Base-by-base conservation (phyloP, 2,329 filamentous ascomycete genomes). In the Drechslera avenae region DNA sequence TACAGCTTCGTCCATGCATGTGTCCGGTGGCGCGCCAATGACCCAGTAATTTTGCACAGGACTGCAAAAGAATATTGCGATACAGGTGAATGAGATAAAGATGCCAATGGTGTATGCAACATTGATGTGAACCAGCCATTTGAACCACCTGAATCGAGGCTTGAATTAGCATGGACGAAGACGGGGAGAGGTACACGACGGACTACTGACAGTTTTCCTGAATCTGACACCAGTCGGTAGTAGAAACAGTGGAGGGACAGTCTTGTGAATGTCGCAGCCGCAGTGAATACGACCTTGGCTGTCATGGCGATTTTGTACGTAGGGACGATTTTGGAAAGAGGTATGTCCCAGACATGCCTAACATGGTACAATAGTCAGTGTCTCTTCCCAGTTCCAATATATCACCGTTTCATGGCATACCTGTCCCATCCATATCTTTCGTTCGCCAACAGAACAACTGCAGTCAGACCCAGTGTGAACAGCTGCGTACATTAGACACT, bases 221-320 rank as follows among this genome's bases (percentile, higher is more conserved):
- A 72, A 52, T 79, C 75, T 8, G 69, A 51, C 6, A 78, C 66
- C 8, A 79, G 63, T 10, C 78, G 72, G 44, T 78, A 78, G 55
- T 79, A 80, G 58, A 79, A 78, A 56, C 66, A 74, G 28, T 78
- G 72, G 7, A 79, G 63, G 0, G 75, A 78, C 13, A 78, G 63
- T 13, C 77, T 66, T 0, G 76, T 78, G 49, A 77, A 78, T 0
- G 73, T 75, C 1, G 76, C 67, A 2, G 76, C 75, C 10, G 70
- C 59, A 2, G 69, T 71, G 54, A 78, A 79, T 4, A 75, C 59
- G 5, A 76, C 43, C 55, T 79, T 79, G 3, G 76, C 69, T 1
- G 65, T 60, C 59, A 79, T 72, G 3, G 75, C 77, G 12, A 77
- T 69, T 46, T 76, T 75, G 17, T 48, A 47, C 2, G 54, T 63